Percentiles rank a stretch among this genome's conserved stretches.
phyloP scores from a whole-genome alignment of 2,329 filamentous ascomycete genomes.

The Fusarium sp. region DNA sequence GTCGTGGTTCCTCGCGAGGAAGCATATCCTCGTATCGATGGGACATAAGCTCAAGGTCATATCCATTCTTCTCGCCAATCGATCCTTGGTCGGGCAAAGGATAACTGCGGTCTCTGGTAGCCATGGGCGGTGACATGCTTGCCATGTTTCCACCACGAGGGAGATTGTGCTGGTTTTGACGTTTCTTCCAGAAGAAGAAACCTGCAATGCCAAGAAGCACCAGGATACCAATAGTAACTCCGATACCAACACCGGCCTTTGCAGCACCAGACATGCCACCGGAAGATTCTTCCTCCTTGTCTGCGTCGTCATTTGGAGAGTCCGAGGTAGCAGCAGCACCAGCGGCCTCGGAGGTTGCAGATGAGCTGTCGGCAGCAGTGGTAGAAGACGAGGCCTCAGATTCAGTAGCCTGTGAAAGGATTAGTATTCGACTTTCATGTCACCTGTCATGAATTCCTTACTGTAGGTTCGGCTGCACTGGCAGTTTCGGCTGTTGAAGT shows the following conservation, averaged over 20 bases:
- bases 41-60: slow-evolving; percentile 64
- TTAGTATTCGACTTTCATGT: slow-evolving; percentile 10
- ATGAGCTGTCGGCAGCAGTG: slow-evolving; percentile 30
- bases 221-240: slow-evolving; percentile 57
- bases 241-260: slow-evolving; percentile 64
- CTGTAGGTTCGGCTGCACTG: slow-evolving; percentile 19
- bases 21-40: slow-evolving; percentile 70
- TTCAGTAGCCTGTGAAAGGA: slow-evolving; percentile 18
- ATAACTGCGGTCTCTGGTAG: slow-evolving; percentile 58
- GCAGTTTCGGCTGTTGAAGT: slow-evolving; percentile 1
- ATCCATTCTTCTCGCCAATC: slow-evolving; percentile 54
- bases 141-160: slow-evolving; percentile 51
- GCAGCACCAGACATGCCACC: slow-evolving; percentile 52
- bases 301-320: slow-evolving; percentile 17
- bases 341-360: slow-evolving; percentile 27
- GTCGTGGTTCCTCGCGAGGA: slow-evolving; percentile 63
- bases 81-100: slow-evolving; percentile 52
- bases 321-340: slow-evolving; percentile 32
- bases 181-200: slow-evolving; percentile 51
- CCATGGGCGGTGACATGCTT: slow-evolving; percentile 65
- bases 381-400: slow-evolving; percentile 25
- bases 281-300: slow-evolving; percentile 35
- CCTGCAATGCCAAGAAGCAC: slow-evolving; percentile 55
- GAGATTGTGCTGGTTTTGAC: slow-evolving; percentile 50
- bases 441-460: slow-evolving; percentile 17